Percentiles rank a stretch among this genome's conserved stretches.
Evolutionary conservation across 2,329 filamentous ascomycete genomes (phyloP).

Genomic region (Ophiostoma tasmaniense): DNA sequence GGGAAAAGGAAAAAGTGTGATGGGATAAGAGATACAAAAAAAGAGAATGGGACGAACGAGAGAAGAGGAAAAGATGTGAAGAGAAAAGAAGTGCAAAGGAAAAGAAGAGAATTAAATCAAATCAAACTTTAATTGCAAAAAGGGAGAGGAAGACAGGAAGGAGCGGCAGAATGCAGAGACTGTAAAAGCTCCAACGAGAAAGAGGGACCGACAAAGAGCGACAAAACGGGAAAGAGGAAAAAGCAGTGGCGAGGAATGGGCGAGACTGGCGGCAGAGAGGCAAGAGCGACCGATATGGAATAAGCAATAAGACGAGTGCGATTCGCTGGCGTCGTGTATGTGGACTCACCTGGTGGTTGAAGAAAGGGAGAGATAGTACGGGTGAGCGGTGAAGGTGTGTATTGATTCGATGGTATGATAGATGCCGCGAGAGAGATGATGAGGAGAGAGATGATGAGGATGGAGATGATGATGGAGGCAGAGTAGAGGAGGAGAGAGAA

Average conservation of each 20-base stretch:
- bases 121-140: not conserved
- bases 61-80: not conserved
- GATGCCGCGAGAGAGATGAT: not conserved
- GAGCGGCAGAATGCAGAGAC: not conserved
- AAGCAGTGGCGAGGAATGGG: not conserved
- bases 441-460: not conserved
- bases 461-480: not conserved
- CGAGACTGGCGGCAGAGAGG: not conserved
- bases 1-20: not conserved
- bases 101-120: not conserved
- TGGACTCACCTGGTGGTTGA: not conserved
- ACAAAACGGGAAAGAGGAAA: conserved; percentile 1
- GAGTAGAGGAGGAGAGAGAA: not conserved
- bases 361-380: too few species aligned
- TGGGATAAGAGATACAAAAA: not conserved
- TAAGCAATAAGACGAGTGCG: not conserved
- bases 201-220: not conserved
- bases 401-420: not conserved
- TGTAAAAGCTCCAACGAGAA: not conserved
- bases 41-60: not conserved
- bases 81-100: not conserved
- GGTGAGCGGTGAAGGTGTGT: not conserved
- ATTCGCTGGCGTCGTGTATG: not conserved
- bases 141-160: not conserved
- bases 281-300: not conserved